phyloP scores from a whole-genome alignment of 768 basidiomycete genomes.

The Psilocybe cubensis region DNA sequence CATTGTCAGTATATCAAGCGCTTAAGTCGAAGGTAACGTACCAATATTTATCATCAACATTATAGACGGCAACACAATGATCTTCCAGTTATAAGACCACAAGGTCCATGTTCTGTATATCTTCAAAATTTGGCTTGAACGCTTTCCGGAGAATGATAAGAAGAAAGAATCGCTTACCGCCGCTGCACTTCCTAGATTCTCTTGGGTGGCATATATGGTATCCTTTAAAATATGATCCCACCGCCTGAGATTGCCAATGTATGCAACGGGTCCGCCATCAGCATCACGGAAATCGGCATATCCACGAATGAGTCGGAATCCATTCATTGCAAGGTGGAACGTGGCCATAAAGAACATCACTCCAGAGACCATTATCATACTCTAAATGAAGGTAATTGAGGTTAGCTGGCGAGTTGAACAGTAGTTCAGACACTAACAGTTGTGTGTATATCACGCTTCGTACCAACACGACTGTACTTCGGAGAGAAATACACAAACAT shows the following conservation, averaged over 20 bases:
- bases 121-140: not conserved
- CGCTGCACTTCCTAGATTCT: constrained; percentile 9
- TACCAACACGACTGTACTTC: not conserved
- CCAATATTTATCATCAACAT: not conserved
- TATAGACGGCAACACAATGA: not conserved
- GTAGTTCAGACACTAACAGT: not conserved
- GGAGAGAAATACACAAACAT: not conserved
- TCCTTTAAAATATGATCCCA: constrained; percentile 10
- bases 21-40: not conserved
- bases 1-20: no score
- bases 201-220: constrained; percentile 6
- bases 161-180: not conserved
- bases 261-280: not conserved
- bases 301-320: constrained; percentile 2
- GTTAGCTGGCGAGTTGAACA: not conserved
- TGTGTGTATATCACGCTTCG: not conserved
- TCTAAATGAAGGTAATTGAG: not conserved
- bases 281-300: not conserved
- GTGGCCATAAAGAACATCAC: constrained; percentile 9
- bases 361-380: not conserved
- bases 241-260: not conserved
- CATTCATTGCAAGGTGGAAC: constrained; percentile 5
- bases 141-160: not conserved
- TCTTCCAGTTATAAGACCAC: not conserved
- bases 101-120: constrained; percentile 7